Evolutionary conservation across 257 asterid genomes (phyloP).

Genomic region (Leptodermis oblonga): DNA sequence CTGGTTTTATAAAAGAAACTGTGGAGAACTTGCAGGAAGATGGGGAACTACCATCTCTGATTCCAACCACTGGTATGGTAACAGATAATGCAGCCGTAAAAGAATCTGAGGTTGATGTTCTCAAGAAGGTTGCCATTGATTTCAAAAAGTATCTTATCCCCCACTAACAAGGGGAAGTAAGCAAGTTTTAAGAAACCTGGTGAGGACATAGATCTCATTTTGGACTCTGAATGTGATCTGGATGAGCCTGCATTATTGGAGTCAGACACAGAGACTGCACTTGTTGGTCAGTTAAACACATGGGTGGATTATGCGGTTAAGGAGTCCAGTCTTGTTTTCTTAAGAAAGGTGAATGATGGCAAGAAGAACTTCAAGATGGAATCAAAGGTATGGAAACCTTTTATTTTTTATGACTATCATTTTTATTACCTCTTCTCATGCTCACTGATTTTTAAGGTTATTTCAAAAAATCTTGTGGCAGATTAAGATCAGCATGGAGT

Average conservation of each 20-base stretch:
- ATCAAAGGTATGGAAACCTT: constrained; percentile 58
- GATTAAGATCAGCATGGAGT: constrained; percentile 74
- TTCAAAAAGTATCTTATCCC: constrained; percentile 63
- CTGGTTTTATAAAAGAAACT: constrained; percentile 47
- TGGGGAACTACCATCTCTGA: constrained; percentile 83
- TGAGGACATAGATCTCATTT: constrained; percentile 70
- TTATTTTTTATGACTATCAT: constrained; percentile 16
- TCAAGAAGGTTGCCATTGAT: constrained; percentile 57
- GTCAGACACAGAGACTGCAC: constrained; percentile 40
- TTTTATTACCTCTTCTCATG: constrained; percentile 9
- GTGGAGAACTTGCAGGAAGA: constrained; percentile 70
- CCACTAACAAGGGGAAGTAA: constrained; percentile 55
- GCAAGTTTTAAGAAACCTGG: constrained; percentile 61
- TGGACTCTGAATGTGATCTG: constrained; percentile 74
- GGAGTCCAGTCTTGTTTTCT: constrained; percentile 61
- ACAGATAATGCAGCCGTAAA: constrained; percentile 40
- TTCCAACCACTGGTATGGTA: constrained; percentile 36
- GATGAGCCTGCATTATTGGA: constrained; percentile 60
- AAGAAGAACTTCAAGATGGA: constrained; percentile 56
- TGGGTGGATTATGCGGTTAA: constrained; percentile 64
- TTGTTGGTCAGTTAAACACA: constrained; percentile 21
- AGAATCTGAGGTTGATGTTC: constrained; percentile 45
- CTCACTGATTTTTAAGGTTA: constrained; percentile 4
- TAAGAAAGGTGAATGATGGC: constrained; percentile 42
- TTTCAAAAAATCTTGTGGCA: constrained; percentile 26